A percentile compares a stretch with the other conserved stretches of the same genome.
These are phyloP conservation scores for Dittrichia graveolens DNA, from an alignment of 129 eudicot species.

Conservation along the genomic window DNA sequence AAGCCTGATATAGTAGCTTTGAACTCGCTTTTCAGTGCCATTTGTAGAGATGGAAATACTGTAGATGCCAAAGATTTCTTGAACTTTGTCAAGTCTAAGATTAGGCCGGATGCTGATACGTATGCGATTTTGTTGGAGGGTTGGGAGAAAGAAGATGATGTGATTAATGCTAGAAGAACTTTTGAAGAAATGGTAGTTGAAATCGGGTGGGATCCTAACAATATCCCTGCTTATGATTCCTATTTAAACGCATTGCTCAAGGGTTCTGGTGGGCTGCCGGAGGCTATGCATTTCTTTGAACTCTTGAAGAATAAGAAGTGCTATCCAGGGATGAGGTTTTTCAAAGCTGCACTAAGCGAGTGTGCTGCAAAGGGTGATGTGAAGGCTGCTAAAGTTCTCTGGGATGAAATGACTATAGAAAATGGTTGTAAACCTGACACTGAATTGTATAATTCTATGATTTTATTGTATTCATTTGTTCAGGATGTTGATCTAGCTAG, in stretches of 20 bases:
- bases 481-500: slow-evolving; percentile 53
- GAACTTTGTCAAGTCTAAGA: slow-evolving; percentile 33
- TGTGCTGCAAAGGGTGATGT: slow-evolving; percentile 58
- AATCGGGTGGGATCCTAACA: slow-evolving; percentile 75
- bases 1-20: slow-evolving; percentile 57
- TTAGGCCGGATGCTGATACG: slow-evolving; percentile 66
- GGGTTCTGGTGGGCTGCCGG: slow-evolving; percentile 61
- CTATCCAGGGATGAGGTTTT: slow-evolving; percentile 71
- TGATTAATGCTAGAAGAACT: slow-evolving; percentile 48
- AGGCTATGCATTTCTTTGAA: slow-evolving; percentile 51
- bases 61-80: slow-evolving; percentile 53
- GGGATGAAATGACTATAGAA: slow-evolving; percentile 52
- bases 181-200: slow-evolving; percentile 71
- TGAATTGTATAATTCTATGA: slow-evolving; percentile 66
- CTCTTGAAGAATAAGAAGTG: slow-evolving; percentile 58
- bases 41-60: slow-evolving; percentile 71
- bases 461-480: slow-evolving; percentile 50
- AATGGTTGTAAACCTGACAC: slow-evolving; percentile 52
- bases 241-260: slow-evolving; percentile 55
- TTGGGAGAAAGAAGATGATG: slow-evolving; percentile 73
- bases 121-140: slow-evolving; percentile 84
- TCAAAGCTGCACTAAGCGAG: slow-evolving; percentile 57
- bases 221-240: slow-evolving; percentile 73
- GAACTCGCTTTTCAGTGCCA: slow-evolving; percentile 69
- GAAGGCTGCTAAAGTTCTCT: slow-evolving; percentile 51